These are phyloP conservation scores for Aspergillus saccharolyticus DNA, from an alignment of 495 filamentous ascomycete species.

Conservation along the genomic window DNA sequence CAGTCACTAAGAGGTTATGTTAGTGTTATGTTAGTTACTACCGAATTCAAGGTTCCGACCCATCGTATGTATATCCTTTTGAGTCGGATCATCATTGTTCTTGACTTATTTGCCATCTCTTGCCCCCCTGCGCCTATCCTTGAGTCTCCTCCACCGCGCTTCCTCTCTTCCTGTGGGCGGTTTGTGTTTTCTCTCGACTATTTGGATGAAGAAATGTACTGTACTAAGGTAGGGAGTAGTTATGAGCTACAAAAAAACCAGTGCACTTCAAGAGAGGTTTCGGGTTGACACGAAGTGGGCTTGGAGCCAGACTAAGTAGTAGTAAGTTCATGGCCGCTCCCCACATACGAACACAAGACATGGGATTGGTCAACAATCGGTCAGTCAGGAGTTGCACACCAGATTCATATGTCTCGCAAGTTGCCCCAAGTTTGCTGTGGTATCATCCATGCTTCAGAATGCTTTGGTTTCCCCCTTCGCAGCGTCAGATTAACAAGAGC, in stretches of 20 bases:
- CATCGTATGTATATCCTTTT: background rate
- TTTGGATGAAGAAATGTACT: too few species aligned
- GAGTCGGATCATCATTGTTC: background rate
- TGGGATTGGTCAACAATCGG: background rate
- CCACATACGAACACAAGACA: conserved; percentile 8
- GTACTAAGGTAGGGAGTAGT: too few species aligned
- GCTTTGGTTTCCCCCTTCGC: background rate
- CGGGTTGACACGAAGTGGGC: conserved; percentile 22
- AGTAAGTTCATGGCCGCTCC: conserved; percentile 13
- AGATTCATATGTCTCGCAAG: background rate
- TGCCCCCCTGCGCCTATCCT: too few species aligned
- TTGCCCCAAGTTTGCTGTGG: background rate
- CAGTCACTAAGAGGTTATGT: background rate
- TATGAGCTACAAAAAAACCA: too few species aligned
- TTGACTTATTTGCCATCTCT: too few species aligned
- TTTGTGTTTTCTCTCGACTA: too few species aligned
- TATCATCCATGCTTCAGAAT: background rate
- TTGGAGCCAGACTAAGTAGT: conserved; percentile 7
- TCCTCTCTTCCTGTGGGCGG: background rate
- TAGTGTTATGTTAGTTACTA: background rate
- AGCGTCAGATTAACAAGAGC: background rate
- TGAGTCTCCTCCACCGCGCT: background rate
- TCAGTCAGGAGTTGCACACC: background rate
- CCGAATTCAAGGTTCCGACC: background rate
- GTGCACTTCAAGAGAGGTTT: conserved; percentile 16